Conservation (phyloP, 345 rosid species). For the Erysimum cheiranthoides region DNA sequence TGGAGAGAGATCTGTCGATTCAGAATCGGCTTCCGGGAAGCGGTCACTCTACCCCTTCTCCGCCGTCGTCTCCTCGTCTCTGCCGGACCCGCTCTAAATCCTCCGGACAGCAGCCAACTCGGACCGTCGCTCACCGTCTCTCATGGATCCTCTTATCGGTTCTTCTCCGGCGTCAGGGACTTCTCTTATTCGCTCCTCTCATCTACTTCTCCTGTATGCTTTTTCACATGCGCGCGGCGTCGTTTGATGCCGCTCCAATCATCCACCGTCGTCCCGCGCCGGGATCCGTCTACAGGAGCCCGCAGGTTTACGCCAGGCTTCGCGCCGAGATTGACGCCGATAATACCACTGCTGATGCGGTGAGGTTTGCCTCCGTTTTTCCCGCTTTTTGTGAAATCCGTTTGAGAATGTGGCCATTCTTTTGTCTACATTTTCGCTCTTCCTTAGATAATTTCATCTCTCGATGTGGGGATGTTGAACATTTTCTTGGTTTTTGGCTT, state of each 20-base stretch:
- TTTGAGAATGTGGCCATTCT: slow-evolving; percentile 5
- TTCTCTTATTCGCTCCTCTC: slow-evolving; percentile 87
- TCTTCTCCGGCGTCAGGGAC: slow-evolving; percentile 89
- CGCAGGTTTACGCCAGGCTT: slow-evolving; percentile 82
- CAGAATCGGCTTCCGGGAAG: slow-evolving; percentile 68
- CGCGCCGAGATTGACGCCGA: slow-evolving; percentile 80
- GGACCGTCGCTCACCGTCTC: slow-evolving; percentile 67
- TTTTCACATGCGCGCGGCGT: slow-evolving; percentile 80
- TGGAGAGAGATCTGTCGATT: slow-evolving; percentile 39
- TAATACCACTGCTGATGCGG: slow-evolving; percentile 89
- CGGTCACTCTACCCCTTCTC: slow-evolving; percentile 81
- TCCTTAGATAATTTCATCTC: slow-evolving; percentile 12
- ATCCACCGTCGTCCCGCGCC: slow-evolving; percentile 71
- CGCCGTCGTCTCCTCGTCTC: slow-evolving; percentile 85
- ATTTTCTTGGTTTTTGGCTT: background rate
- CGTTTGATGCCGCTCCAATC: slow-evolving; percentile 66
- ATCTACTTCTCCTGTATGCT: slow-evolving; percentile 89
- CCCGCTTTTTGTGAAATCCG: background rate
- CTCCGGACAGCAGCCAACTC: slow-evolving; percentile 51
- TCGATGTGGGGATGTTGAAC: slow-evolving; percentile 15
- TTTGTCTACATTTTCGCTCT: background rate
- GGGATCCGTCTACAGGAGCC: slow-evolving; percentile 89
- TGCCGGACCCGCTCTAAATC: slow-evolving; percentile 63
- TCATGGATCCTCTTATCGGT: slow-evolving; percentile 76
- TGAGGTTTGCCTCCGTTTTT: slow-evolving; percentile 49